phyloP scores from a whole-genome alignment of 2,329 filamentous ascomycete species.

The Fusarium buxicola region DNA sequence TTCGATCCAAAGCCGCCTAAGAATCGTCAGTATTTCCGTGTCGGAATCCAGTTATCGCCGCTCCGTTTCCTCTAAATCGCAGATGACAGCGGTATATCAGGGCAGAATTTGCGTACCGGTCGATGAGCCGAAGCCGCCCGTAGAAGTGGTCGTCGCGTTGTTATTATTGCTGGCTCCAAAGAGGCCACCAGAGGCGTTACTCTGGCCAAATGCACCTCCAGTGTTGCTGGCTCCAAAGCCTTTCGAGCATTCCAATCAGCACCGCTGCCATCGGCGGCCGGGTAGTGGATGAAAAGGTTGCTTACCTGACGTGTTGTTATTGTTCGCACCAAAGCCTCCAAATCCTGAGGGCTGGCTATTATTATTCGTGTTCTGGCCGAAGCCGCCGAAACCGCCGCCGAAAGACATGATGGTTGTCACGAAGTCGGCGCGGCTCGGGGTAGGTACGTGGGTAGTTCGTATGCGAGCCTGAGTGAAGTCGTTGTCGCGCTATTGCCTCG shows the following conservation, averaged over 20 bases:
- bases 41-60: slow-evolving; percentile 12
- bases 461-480: slow-evolving; percentile 23
- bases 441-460: slow-evolving; percentile 27
- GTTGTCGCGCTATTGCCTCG: slow-evolving; percentile 39
- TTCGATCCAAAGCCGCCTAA: slow-evolving; percentile 53
- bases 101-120: slow-evolving; percentile 47
- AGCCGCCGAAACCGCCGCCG: slow-evolving; percentile 61
- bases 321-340: slow-evolving; percentile 65
- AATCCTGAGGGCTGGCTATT: slow-evolving; percentile 61
- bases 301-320: slow-evolving; percentile 64
- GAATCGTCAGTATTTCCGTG: slow-evolving; percentile 37
- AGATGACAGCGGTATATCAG: slow-evolving; percentile 33
- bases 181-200: slow-evolving; percentile 49
- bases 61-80: slow-evolving; percentile 25
- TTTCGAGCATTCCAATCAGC: slow-evolving; percentile 45
- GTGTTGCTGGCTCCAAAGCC: slow-evolving; percentile 52
- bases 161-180: slow-evolving; percentile 58
- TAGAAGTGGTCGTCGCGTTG: slow-evolving; percentile 37
- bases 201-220: slow-evolving; percentile 58
- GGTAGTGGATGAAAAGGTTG: slow-evolving; percentile 40
- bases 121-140: slow-evolving; percentile 52
- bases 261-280: slow-evolving; percentile 37
- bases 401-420: slow-evolving; percentile 63
- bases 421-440: slow-evolving; percentile 37
- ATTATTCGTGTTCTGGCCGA: slow-evolving; percentile 66